Evolutionary conservation across 371 early-diverging fungal genomes (phyloP).

Genomic region (Sporodiniella umbellata): DNA sequence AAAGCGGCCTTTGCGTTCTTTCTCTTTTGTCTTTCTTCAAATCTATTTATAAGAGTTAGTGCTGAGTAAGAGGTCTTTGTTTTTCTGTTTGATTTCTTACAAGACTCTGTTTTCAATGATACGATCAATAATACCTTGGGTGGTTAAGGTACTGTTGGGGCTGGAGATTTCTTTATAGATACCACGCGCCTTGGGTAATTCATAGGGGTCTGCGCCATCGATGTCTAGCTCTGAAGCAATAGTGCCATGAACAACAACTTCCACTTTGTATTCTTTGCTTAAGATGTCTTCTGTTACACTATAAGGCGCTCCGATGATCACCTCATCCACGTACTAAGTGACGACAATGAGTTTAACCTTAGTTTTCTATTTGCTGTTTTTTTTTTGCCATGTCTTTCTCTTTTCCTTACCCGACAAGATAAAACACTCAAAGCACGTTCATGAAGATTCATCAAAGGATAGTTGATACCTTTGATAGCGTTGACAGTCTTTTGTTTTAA

Average conservation of each 20-base stretch:
- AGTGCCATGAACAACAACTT: slow-evolving; percentile 76
- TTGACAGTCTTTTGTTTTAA: slow-evolving; percentile 64
- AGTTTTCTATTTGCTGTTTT: no score
- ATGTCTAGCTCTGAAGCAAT: slow-evolving; percentile 60
- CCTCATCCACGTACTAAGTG: slow-evolving; percentile 81
- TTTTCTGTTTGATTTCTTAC: slow-evolving; percentile 61
- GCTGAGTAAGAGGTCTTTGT: no score
- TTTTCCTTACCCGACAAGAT: slow-evolving; percentile 69
- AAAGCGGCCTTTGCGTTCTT: slow-evolving; percentile 67
- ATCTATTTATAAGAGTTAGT: slow-evolving; percentile 30
- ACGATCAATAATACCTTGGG: slow-evolving; percentile 80
- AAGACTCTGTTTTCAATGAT: slow-evolving; percentile 82
- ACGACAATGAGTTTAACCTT: not conserved
- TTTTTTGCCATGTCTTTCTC: no score
- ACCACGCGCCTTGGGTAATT: slow-evolving; percentile 67
- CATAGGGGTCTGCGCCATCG: slow-evolving; percentile 83
- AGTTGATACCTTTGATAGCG: slow-evolving; percentile 81
- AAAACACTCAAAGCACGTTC: slow-evolving; percentile 89
- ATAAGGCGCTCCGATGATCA: slow-evolving; percentile 89
- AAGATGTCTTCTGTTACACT: slow-evolving; percentile 79
- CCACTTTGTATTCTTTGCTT: slow-evolving; percentile 78
- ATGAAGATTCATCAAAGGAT: slow-evolving; percentile 92
- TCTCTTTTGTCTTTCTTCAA: slow-evolving; percentile 72
- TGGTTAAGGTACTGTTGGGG: slow-evolving; percentile 73
- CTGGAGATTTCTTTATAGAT: slow-evolving; percentile 78